A percentile compares a stretch with the other conserved stretches of the same genome.
Evolutionary conservation across 192 early-diverging fungal genomes (phyloP).

Genomic region (Coemansia sp.): DNA sequence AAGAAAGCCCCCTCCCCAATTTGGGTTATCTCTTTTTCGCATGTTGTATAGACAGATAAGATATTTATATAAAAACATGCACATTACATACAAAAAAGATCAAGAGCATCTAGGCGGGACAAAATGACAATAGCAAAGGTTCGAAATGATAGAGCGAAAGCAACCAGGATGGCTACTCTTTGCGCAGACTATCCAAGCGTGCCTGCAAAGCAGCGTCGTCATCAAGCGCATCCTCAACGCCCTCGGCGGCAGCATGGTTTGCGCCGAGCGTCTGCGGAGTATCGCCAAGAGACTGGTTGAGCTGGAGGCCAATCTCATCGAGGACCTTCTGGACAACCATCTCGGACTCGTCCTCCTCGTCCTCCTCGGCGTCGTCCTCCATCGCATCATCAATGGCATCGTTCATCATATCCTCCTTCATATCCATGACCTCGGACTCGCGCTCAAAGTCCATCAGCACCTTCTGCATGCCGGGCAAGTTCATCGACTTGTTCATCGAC

Average conservation of each 20-base stretch:
- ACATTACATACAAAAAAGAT: background rate
- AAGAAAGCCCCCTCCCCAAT: background rate
- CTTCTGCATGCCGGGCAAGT: slow-evolving; percentile 88
- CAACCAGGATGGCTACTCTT: slow-evolving; percentile 59
- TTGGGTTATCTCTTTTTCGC: background rate
- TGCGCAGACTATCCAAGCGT: slow-evolving; percentile 82
- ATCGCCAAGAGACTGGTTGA: slow-evolving; percentile 39
- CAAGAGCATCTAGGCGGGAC: background rate
- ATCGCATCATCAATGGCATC: slow-evolving; percentile 97
- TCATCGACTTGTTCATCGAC: slow-evolving; percentile 93
- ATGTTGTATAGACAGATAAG: background rate
- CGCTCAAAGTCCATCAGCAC: slow-evolving; percentile 98
- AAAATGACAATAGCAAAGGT: background rate
- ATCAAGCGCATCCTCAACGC: slow-evolving; percentile 15
- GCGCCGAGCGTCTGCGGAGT: slow-evolving; percentile 59
- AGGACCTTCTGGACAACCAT: slow-evolving; percentile 90
- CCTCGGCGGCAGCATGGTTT: slow-evolving; percentile 53
- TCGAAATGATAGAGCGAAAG: background rate
- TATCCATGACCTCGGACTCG: slow-evolving; percentile 95
- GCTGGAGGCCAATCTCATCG: slow-evolving; percentile 91
- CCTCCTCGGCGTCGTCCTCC: slow-evolving; percentile 78
- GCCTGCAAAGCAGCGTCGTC: slow-evolving; percentile 85
- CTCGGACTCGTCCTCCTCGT: slow-evolving; percentile 90
- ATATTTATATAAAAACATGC: background rate
- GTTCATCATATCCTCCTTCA: slow-evolving; percentile 99